A percentile compares a stretch with the other conserved stretches of the same genome.
Conservation (phyloP, 352 stramenopile species). For the Plasmopara viticola region DNA sequence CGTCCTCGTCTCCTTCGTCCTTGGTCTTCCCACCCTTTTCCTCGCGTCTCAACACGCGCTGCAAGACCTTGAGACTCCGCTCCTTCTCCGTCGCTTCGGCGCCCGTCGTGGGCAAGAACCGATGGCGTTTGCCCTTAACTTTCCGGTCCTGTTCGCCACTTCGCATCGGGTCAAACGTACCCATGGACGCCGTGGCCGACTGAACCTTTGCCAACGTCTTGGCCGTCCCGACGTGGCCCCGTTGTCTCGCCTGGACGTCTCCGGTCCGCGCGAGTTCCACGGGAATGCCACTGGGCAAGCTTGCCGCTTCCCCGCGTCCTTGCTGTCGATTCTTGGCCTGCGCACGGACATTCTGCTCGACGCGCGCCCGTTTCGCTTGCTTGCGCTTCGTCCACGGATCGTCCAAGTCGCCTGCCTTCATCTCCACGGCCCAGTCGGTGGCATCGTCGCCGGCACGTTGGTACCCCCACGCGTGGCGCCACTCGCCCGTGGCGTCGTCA, state of each 20-base stretch:
- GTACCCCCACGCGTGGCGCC: slow-evolving; percentile 91
- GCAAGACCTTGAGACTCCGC: slow-evolving; percentile 70
- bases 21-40: slow-evolving; percentile 75
- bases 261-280: slow-evolving; percentile 84
- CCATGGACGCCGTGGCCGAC: slow-evolving; percentile 90
- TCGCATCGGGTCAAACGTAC: slow-evolving; percentile 93
- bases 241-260: slow-evolving; percentile 69
- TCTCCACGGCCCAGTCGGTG: slow-evolving; percentile 92
- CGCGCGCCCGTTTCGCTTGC: slow-evolving; percentile 86
- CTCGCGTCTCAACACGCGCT: slow-evolving; percentile 66
- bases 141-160: slow-evolving; percentile 89
- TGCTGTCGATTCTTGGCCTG: slow-evolving; percentile 75
- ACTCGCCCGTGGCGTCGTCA: slow-evolving; percentile 93
- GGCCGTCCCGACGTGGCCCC: slow-evolving; percentile 85
- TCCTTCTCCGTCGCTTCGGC: slow-evolving; percentile 75
- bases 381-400: slow-evolving; percentile 93
- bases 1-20: slow-evolving; percentile 51
- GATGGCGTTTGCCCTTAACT: slow-evolving; percentile 77
- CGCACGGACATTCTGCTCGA: slow-evolving; percentile 91
- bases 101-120: slow-evolving; percentile 69
- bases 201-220: slow-evolving; percentile 89
- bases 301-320: slow-evolving; percentile 39
- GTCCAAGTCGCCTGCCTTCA: slow-evolving; percentile 88
- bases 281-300: slow-evolving; percentile 72
- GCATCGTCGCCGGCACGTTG: slow-evolving; percentile 81